phyloP scores from a whole-genome alignment of 2,329 filamentous ascomycete species.

The Penicillium sp. region DNA sequence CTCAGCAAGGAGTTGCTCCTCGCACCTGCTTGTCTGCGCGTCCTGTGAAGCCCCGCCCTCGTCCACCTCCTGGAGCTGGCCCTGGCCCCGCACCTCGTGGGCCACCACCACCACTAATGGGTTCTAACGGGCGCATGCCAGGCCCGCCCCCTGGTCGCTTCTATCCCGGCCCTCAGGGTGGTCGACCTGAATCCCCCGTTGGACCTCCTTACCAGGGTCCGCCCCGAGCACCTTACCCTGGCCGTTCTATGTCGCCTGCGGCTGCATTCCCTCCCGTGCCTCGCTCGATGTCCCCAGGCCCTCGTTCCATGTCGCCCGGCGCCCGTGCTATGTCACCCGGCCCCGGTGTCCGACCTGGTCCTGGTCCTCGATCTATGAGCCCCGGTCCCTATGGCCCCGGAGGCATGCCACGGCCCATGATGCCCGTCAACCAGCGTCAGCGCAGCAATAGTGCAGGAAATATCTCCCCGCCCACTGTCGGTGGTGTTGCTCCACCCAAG shows the following conservation, averaged over 20 bases:
- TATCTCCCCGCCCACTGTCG: constrained; percentile 30
- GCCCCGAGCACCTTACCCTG: constrained; percentile 33
- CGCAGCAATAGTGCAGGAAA: constrained; percentile 51
- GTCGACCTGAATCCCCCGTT: constrained; percentile 52
- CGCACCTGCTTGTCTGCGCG: constrained; percentile 91
- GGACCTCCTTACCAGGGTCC: constrained; percentile 36
- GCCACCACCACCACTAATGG: constrained; percentile 39
- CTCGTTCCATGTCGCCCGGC: constrained; percentile 25
- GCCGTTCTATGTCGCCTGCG: constrained; percentile 37
- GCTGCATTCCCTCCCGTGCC: constrained; percentile 42
- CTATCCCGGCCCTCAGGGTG: constrained; percentile 36
- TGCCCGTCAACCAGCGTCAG: constrained; percentile 42
- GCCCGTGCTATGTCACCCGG: constrained; percentile 30
- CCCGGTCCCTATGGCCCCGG: constrained; percentile 49
- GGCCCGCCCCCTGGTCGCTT: constrained; percentile 38
- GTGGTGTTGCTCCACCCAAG: constrained; percentile 21
- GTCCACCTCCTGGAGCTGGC: constrained; percentile 39
- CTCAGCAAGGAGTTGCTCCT: constrained; percentile 88
- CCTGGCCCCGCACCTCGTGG: constrained; percentile 40
- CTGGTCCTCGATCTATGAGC: constrained; percentile 39
- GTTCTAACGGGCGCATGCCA: constrained; percentile 38
- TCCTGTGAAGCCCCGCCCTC: constrained; percentile 80
- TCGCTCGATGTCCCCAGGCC: constrained; percentile 41
- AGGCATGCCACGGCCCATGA: constrained; percentile 46
- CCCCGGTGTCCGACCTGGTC: constrained; percentile 26